Evolutionary conservation across 768 basidiomycete genomes (phyloP), one percentile per base, ranked within the genome.

Genomic region (Suillus variegatus): DNA sequence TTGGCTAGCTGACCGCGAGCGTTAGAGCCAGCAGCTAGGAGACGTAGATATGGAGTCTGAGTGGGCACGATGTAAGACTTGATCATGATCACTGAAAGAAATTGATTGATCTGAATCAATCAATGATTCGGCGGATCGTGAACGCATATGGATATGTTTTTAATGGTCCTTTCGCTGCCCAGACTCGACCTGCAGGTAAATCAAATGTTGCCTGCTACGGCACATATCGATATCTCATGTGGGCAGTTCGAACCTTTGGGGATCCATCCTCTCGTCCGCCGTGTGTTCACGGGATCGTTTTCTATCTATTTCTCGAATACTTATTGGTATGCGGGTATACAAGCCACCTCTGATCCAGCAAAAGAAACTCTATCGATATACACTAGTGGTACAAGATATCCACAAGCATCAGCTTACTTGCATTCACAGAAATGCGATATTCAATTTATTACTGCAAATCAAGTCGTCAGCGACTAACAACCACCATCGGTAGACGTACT

Each of bases 21-120:
- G 54, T 85, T 85, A 10, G 84, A 85, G 9, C 84, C 84, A 1
- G 84, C 78, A 13, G 82, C 70, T 36, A 79, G 70, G 41, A 85
- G 77, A 49, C 36, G n/a, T 56, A 36, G 55, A 36, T 20, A n/a
- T n/a, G 56, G 14, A 14, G 43, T 43, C 43, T 43, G 43, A 18
- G 43, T 10, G 9, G 36, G 36, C 9, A 8, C 9, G 12, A 41
- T 41, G 13, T 14, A 41, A 41, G 40, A 41, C 2, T 41, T 41
- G 40, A 41, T 41, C 36, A 9, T 36, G 8, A 40, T 40, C 13
- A 41, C 40, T 14, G 40, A 41, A 41, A 41, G 12, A 41, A 41
- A 41, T 13, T 13, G 40, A 41, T 13, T 13, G 13, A 14, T 36
- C 9, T 36, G 9, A 36, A 36, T 36, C 36, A 41, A 41, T 41